These are phyloP conservation scores for Sporothrix inflata DNA, from an alignment of 2,329 filamentous ascomycete species.

Conservation along the genomic window DNA sequence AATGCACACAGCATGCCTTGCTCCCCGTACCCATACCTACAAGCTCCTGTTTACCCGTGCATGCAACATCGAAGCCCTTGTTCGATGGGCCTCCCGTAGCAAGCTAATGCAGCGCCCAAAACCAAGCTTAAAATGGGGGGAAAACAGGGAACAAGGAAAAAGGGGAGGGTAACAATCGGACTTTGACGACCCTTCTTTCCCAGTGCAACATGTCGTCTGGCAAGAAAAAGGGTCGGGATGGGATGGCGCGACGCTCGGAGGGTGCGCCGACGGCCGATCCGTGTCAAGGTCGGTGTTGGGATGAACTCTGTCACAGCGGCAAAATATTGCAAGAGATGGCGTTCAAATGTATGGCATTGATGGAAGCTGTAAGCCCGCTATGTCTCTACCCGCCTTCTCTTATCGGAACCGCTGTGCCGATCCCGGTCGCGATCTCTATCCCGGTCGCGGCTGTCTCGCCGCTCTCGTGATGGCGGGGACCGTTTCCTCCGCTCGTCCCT, in stretches of 20 bases:
- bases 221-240: not conserved
- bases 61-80: not conserved
- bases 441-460: constrained; percentile 49
- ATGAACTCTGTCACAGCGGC: not conserved
- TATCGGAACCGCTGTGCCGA: constrained; percentile 58
- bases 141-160: not conserved
- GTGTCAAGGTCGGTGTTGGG: not conserved
- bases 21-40: not conserved
- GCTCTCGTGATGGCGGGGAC: constrained; percentile 56
- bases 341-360: not conserved
- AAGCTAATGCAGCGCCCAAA: not conserved
- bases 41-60: not conserved
- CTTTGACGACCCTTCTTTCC: not conserved
- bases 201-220: not conserved
- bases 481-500: constrained; percentile 56
- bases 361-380: not conserved
- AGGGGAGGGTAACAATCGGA: not conserved
- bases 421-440: constrained; percentile 47
- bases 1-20: not conserved
- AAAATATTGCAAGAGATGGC: not conserved
- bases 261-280: not conserved
- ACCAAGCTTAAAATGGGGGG: not conserved
- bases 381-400: constrained; percentile 59
- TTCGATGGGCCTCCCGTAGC: not conserved
- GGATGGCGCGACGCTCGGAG: not conserved